Base-by-base conservation (phyloP, 116 monocot genomes). In the Zostera marina region DNA sequence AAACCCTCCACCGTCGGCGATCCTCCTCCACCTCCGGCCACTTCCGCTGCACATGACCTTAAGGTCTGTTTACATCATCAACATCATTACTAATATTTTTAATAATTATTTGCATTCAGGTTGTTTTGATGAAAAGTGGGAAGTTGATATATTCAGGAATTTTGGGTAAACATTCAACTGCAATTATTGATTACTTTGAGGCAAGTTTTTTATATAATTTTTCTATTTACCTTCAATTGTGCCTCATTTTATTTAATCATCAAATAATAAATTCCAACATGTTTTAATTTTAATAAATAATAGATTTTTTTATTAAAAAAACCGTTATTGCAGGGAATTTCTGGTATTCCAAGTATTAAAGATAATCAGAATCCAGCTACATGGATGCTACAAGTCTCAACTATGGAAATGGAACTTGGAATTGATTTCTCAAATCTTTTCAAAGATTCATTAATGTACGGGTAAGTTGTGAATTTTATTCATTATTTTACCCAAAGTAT, bases 71-170 rank as follows among this genome's bases (percentile, higher is more conserved):
- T 54, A 25, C 23, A 54, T 3, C 32, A 22, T 11, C 13, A 15
- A 32, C 1, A 14, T 15, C 14, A n/a, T 32, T 26, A 55, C 14
- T 55, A 0, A 38, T 39, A 3, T 7, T 55, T 55, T 26, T 38
- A 32, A 7, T 55, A 26, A 13, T 24, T 26, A 26, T 55, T n/a
- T n/a, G 32, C 14, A 14, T 54, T 17, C 68, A 79, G 84, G 16
- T 84, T 14, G 24, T 74, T 44, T 42, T 84, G 42, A 76, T 84
- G 80, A 84, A 84, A 79, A 77, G 80, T 47, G 84, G 84, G 3
- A 46, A 62, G 38, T 22, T 84, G 9, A 84, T 84, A 51, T 79
- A 84, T 38, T 59, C 64, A 44, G 79, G 84, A 52, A 59, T 44
- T 13, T 41, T 80, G 10, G 74, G 84, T 61, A 42, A 63, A 3